Evolutionary conservation across 176 grass and related monocot genomes (phyloP), one percentile per base, ranked within the genome.

Genomic region (Chloris gayana): DNA sequence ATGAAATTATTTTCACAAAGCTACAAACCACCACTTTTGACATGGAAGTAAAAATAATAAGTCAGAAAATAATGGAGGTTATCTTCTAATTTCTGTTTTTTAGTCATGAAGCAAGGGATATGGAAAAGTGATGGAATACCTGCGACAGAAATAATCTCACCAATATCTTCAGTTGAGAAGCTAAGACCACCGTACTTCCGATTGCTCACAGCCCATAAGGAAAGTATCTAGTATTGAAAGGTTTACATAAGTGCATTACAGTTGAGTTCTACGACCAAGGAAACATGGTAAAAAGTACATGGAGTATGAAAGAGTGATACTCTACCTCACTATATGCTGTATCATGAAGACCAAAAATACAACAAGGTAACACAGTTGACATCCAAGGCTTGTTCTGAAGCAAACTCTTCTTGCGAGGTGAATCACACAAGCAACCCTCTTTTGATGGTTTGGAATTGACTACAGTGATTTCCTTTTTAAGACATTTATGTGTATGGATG

Each of bases 311-410:
- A 39, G 4, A 67, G 4, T n/a, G 41, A 3, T 76, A 58, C 22
- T 24, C 25, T 82, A 97, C 94, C 94, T 97, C 94, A 82, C 56
- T 84, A 51, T 91, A 97, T 67, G 91, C 94, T 71, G 83, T 88
- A 62, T 94, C 94, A 76, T 92, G 88, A 86, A 97, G 89, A 73
- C 79, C 77, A 50, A 88, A 92, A 47, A 97, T 26, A 70, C 89
- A 94, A 50, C 80, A 90, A 5, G 90, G 66, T 67, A 85, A 47
- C 75, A 97, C 78, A 26, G 89, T 79, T 60, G 91, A 90, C 45
- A 97, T 88, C 88, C 90, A 83, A 75, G 94, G 69, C 87, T 74
- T 88, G 69, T 97, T 97, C 54, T 79, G 82, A 14, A 94, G 53
- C 64, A 97, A 87, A 67, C 69, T 90, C 46, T 69, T 73, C 80